phyloP scores from a whole-genome alignment of 1,139 yeast genomes.

The Oligophagozyma castellii region DNA sequence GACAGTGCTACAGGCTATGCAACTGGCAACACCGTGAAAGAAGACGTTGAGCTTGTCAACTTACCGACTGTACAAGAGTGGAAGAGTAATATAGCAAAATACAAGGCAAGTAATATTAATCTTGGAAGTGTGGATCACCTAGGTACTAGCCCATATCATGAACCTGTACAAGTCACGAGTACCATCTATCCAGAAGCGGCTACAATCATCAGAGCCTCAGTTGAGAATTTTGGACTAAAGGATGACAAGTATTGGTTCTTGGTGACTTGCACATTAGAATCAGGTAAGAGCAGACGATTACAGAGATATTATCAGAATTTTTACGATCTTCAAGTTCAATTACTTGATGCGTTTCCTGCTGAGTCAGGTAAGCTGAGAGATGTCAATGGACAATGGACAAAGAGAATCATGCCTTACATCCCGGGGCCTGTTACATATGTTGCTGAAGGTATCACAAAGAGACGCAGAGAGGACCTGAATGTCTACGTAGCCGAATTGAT shows the following conservation, averaged over 20 bases:
- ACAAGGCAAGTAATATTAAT: slow-evolving; percentile 80
- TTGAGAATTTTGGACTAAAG: slow-evolving; percentile 69
- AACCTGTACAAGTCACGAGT: not conserved
- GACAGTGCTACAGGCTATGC: slow-evolving; percentile 56
- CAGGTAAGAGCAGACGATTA: slow-evolving; percentile 55
- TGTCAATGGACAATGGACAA: slow-evolving; percentile 34
- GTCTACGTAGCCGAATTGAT: slow-evolving; percentile 66
- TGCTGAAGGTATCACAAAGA: slow-evolving; percentile 74
- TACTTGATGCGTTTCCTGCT: slow-evolving; percentile 73
- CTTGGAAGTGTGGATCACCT: slow-evolving; percentile 30
- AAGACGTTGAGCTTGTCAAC: slow-evolving; percentile 46
- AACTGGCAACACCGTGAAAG: slow-evolving; percentile 33
- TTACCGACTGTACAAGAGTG: slow-evolving; percentile 92
- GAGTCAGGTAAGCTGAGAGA: slow-evolving; percentile 73
- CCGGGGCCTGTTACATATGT: slow-evolving; percentile 95
- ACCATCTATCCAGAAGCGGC: slow-evolving; percentile 1
- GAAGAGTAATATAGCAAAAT: slow-evolving; percentile 83
- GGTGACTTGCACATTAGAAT: slow-evolving; percentile 53
- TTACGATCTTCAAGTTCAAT: slow-evolving; percentile 78
- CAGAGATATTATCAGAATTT: slow-evolving; percentile 93
- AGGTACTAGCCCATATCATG: slow-evolving; percentile 6
- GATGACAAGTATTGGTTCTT: slow-evolving; percentile 87
- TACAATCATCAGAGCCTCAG: slow-evolving; percentile 44
- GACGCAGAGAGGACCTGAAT: slow-evolving; percentile 75
- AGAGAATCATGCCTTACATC: slow-evolving; percentile 77